Evolutionary conservation across 257 asterid species (phyloP).

Genomic region (Thymus quinquecostatus): DNA sequence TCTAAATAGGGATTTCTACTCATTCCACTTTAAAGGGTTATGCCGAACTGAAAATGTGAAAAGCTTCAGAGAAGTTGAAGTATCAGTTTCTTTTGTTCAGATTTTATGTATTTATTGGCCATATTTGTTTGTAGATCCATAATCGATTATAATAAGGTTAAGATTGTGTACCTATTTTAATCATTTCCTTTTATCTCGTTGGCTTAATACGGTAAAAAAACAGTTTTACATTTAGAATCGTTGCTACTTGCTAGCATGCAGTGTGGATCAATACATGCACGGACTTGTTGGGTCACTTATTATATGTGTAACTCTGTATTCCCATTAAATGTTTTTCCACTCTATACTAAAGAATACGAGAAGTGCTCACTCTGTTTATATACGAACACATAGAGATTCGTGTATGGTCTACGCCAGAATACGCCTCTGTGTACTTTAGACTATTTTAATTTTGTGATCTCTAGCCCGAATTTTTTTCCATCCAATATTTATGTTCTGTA

Average conservation of each 20-base stretch:
- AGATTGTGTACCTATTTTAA: neutral
- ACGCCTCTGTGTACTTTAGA: neutral
- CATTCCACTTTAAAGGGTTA: neutral
- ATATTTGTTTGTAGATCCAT: neutral
- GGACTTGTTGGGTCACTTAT: too few species aligned
- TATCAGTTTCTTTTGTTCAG: neutral
- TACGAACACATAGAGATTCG: neutral
- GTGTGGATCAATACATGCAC: neutral
- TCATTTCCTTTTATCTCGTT: neutral
- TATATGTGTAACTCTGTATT: too few species aligned
- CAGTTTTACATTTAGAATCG: neutral
- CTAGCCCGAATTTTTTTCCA: neutral
- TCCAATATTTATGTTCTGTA: slow-evolving; percentile 36
- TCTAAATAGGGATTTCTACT: neutral
- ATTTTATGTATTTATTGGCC: neutral
- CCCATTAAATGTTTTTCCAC: too few species aligned
- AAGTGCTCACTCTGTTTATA: neutral
- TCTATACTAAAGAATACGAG: too few species aligned
- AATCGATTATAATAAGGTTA: neutral
- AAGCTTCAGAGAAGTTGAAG: neutral
- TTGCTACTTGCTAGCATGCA: neutral
- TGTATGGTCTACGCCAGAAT: neutral
- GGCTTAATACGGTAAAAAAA: neutral
- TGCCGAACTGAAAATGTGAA: neutral
- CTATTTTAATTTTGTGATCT: neutral